Base-by-base conservation (phyloP, 139 green algal genomes). In the Volvox africanus region DNA sequence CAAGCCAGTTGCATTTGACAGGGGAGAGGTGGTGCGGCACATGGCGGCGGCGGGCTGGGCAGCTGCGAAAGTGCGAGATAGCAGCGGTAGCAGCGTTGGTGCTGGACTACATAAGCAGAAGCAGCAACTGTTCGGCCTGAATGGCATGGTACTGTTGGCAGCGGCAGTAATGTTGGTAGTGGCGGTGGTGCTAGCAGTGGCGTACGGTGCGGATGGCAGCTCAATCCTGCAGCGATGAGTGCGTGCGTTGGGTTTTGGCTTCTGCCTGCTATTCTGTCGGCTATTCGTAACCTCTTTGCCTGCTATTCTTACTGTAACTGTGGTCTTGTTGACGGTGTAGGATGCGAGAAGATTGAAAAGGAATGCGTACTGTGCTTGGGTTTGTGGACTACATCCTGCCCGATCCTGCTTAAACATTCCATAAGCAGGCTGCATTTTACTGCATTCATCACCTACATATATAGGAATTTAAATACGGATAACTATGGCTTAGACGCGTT, bases 41-140 rank as follows among this genome's bases (percentile, higher is more conserved):
- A 89, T 93, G 77, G 55, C 55, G 30, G 73, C 86, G 61, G 37
- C 75, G 85, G 91, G 71, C 32, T 91, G 37, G 61, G 82, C 78
- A 69, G 75, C 75, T 0, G 75, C 71, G 26, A 26, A 83, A 13
- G 75, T 22, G 35, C 14, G n/a, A 21, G 16, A 13, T n/a, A 5
- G 17, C 68, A 50, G 28, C 24, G 13, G n/a, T 19, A 32, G 82
- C 67, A 69, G 62, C 19, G 30, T 26, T 20, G 69, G 37, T 13
- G 44, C 19, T 55, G 71, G 9, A 16, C 33, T 9, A 36, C 30
- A 19, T 26, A 26, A 11, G n/a, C n/a, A n/a, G 22, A 30, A 67
- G 11, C 16, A 79, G 44, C 44, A 55, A 9, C 44, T 55, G 9
- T 55, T 55, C 44, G 44, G 44, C 44, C 30, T 67, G 65, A 22